These are phyloP conservation scores for Fusarium coicis DNA, from an alignment of 2,329 filamentous ascomycete genomes.

Conservation along the genomic window DNA sequence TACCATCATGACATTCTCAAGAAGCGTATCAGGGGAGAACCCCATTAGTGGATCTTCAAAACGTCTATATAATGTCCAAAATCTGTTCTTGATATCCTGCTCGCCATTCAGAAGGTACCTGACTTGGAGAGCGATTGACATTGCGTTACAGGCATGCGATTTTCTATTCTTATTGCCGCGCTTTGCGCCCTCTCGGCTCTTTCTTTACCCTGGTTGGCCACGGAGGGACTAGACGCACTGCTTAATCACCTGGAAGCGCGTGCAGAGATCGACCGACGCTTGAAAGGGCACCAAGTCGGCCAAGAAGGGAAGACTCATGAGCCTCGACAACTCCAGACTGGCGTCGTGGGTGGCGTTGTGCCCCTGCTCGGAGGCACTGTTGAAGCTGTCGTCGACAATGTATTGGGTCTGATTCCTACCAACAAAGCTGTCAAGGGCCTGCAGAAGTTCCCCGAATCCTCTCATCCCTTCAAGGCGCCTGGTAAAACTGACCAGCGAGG, in stretches of 20 bases:
- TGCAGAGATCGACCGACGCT: slow-evolving; percentile 18
- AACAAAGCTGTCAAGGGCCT: slow-evolving; percentile 23
- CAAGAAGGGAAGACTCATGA: not conserved
- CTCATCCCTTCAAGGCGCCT: slow-evolving; percentile 14
- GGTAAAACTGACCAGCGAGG: slow-evolving; percentile 20
- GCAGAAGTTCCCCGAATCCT: slow-evolving; percentile 22
- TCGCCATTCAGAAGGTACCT: no score
- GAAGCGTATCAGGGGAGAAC: no score
- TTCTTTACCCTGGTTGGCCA: slow-evolving; percentile 21
- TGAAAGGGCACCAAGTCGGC: not conserved
- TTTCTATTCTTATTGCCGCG: slow-evolving; percentile 4
- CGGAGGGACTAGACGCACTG: slow-evolving; percentile 16
- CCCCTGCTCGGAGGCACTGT: slow-evolving; percentile 19
- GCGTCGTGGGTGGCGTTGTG: not conserved
- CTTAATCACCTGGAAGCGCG: slow-evolving; percentile 22
- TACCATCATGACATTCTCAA: not conserved
- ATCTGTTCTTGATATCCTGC: no score
- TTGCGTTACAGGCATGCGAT: not conserved
- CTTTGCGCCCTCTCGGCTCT: slow-evolving; percentile 12
- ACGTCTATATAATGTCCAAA: not conserved
- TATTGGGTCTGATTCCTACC: slow-evolving; percentile 20
- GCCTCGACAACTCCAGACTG: slow-evolving; percentile 5
- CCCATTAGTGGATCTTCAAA: not conserved
- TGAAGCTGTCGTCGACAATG: slow-evolving; percentile 18
- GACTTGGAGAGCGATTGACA: not conserved